Conservation (phyloP, 805 yeast species). For the Myxozyma geophila region DNA sequence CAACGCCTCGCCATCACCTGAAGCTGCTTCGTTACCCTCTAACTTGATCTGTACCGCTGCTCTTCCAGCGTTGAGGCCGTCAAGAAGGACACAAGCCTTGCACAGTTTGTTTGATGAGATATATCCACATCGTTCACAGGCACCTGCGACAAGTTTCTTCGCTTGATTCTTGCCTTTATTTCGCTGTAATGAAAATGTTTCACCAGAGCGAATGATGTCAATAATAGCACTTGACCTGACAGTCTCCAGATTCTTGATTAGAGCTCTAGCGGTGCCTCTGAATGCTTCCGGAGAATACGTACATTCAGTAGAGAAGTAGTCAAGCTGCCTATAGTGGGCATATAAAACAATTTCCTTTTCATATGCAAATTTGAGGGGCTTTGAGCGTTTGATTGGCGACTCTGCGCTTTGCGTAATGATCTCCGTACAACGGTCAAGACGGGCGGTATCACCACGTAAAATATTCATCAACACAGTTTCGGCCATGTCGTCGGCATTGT, state of each 20-base stretch:
- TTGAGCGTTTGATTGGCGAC: constrained; percentile 89
- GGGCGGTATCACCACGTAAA: constrained; percentile 92
- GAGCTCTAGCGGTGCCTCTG: constrained; percentile 93
- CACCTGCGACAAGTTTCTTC: constrained; percentile 38
- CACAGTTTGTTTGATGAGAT: constrained; percentile 85
- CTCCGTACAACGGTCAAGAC: constrained; percentile 84
- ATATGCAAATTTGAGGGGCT: constrained; percentile 94
- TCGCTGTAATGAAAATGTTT: constrained; percentile 62
- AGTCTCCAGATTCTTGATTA: constrained; percentile 86
- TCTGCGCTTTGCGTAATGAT: constrained; percentile 78
- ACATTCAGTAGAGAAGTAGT: constrained; percentile 96
- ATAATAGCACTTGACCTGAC: constrained; percentile 90
- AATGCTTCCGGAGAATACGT: constrained; percentile 99
- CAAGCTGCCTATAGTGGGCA: constrained; percentile 94
- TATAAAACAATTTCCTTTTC: constrained; percentile 96
- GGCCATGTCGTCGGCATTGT: constrained; percentile 99
- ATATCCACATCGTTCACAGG: constrained; percentile 90
- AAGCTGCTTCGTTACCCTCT: background rate
- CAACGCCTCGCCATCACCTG: constrained; percentile 6
- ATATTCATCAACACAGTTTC: constrained; percentile 96
- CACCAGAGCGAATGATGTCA: constrained; percentile 94
- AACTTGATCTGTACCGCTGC: constrained; percentile 19
- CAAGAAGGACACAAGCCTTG: constrained; percentile 88
- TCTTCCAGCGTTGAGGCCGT: constrained; percentile 74
- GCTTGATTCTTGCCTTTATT: constrained; percentile 21